Evolutionary conservation across 139 green algal species (phyloP), one percentile per base, ranked within the genome.

Genomic region (Zygnema circumcarinatum): DNA sequence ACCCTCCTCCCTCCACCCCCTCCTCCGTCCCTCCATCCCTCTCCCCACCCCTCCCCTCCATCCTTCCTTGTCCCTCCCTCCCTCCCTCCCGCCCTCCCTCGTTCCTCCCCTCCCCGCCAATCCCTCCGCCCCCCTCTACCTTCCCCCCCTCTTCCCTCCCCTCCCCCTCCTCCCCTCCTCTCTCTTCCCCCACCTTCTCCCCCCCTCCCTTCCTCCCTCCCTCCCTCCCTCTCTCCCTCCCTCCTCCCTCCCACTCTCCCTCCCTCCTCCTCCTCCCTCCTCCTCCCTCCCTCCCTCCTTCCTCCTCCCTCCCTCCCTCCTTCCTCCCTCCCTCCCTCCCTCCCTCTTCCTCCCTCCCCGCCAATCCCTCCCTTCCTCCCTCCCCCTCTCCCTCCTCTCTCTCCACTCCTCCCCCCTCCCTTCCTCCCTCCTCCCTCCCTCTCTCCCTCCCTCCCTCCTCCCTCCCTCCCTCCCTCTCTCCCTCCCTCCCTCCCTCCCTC

Each of bases 211-310:
- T 1, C 52, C 78, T 78, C 54, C 67, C 78, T 1, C 1, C 78
- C 1, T 82, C 1, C 2, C 40, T 25, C 31, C 78, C 67, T 29
- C 1, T 1, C n/a, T 25, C 31, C 11, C 1, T 25, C 40, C 40
- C 1, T 82, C 29, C 54, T 81, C 78, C 78, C 40, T 35, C 2
- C n/a, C 78, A 35, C 54, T 85, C 78, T 67, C 11, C 11, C 78
- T n/a, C n/a, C n/a, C n/a, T n/a, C n/a, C n/a, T n/a, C n/a, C n/a
- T n/a, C n/a, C n/a, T n/a, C n/a, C n/a, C n/a, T n/a, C n/a, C n/a
- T n/a, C n/a, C n/a, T n/a, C n/a, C n/a, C n/a, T n/a, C n/a, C n/a
- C n/a, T n/a, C n/a, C n/a, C n/a, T n/a, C n/a, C n/a, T n/a, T n/a
- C n/a, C n/a, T n/a, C n/a, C n/a, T n/a, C n/a, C n/a, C n/a, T n/a